phyloP scores from a whole-genome alignment of 441 rosid genomes.

The Oxalis stricta region DNA sequence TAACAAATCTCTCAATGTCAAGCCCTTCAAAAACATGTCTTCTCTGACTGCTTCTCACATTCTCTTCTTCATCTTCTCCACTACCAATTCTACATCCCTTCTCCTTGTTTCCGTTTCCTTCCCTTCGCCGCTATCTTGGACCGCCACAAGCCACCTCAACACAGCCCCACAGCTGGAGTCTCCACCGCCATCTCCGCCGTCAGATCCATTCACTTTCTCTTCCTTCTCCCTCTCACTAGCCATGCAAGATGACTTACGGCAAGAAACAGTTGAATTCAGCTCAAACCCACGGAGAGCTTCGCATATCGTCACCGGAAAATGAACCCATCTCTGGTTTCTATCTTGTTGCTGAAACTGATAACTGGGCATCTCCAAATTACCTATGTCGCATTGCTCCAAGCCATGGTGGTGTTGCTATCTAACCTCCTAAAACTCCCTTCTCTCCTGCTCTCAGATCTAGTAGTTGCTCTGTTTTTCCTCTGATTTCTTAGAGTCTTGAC shows the following conservation, averaged over 20 bases:
- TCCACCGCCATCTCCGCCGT: constrained; percentile 5
- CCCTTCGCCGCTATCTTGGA: constrained; percentile 47
- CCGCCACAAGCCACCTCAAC: constrained; percentile 61
- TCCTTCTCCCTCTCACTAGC: constrained; percentile 25
- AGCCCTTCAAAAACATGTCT: constrained; percentile 66
- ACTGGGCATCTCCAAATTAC: neutral
- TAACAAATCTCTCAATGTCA: constrained; percentile 20
- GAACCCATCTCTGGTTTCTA: constrained; percentile 65
- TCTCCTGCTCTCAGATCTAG: constrained; percentile 51
- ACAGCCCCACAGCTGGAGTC: constrained; percentile 42
- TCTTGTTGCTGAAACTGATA: constrained; percentile 28
- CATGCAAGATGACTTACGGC: constrained; percentile 72
- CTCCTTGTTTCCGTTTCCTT: too few relatives aligned
- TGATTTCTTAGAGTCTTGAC: constrained; percentile 87
- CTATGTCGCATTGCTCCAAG: neutral
- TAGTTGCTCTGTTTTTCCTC: constrained; percentile 47
- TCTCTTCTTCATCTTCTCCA: constrained; percentile 30
- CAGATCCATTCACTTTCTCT: constrained; percentile 15
- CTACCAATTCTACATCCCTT: constrained; percentile 64
- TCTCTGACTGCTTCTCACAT: constrained; percentile 31
- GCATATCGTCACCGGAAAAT: constrained; percentile 65
- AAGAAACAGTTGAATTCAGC: constrained; percentile 75
- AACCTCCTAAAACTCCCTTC: constrained; percentile 53
- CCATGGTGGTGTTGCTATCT: constrained; percentile 22
- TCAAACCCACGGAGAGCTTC: constrained; percentile 66